Conservation (phyloP, 306 rosid species). For the Cicer judaicum region DNA sequence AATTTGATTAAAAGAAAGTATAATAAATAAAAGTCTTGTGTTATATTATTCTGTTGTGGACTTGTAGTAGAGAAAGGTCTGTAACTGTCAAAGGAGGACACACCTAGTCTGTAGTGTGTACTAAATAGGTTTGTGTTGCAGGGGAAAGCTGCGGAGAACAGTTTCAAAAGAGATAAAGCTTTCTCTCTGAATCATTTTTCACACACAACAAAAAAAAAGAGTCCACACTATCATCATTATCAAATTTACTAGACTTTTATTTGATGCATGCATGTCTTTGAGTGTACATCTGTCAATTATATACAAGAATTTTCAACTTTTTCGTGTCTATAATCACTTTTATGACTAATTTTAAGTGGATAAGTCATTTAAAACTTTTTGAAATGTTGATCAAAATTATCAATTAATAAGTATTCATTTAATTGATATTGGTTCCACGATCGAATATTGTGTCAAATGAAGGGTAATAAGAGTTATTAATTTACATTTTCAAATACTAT, state of each 20-base stretch:
- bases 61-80: slow-evolving; percentile 34
- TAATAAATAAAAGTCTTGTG: slow-evolving; percentile 6
- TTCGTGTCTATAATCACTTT: slow-evolving; percentile 22
- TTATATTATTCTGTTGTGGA: slow-evolving; percentile 22
- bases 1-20: slow-evolving; percentile 23
- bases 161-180: slow-evolving; percentile 40
- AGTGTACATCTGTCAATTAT: slow-evolving; percentile 7
- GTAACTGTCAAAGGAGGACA: slow-evolving; percentile 40
- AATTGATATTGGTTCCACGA: no score
- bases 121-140: slow-evolving; percentile 32
- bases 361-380: no score
- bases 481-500: neutral
- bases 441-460: no score
- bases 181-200: slow-evolving; percentile 37
- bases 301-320: slow-evolving; percentile 13
- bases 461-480: no score
- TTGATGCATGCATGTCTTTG: slow-evolving; percentile 26
- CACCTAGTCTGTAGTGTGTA: slow-evolving; percentile 17
- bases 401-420: no score
- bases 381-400: no score
- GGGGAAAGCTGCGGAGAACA: slow-evolving; percentile 46
- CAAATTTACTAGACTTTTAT: neutral
- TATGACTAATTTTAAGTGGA: no score
- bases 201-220: neutral
- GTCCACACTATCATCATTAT: slow-evolving; percentile 34